Conservation (phyloP, 192 early-diverging fungal genomes). For the Mycoemilia scoparia region DNA sequence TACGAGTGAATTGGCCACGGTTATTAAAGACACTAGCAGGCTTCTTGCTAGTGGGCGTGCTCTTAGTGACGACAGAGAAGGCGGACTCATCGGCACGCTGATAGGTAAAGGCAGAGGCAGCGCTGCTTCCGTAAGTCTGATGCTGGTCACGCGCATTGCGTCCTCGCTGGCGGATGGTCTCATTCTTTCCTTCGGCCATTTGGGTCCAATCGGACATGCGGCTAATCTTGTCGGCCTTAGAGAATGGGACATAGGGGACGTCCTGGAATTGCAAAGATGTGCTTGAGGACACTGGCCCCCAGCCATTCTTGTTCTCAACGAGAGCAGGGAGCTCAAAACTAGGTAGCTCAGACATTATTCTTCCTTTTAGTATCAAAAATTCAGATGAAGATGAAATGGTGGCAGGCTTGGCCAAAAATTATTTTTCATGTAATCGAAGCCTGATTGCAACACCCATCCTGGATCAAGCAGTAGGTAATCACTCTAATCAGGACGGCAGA, state of each 20-base stretch:
- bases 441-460: no score
- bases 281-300: slow-evolving; percentile 61
- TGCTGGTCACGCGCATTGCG: slow-evolving; percentile 22
- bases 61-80: slow-evolving; percentile 78
- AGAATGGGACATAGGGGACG: slow-evolving; percentile 90
- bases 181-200: slow-evolving; percentile 41
- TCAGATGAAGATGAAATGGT: no score
- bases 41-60: slow-evolving; percentile 29
- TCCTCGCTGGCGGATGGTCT: slow-evolving; percentile 28
- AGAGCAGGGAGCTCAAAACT: slow-evolving; percentile 62
- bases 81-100: slow-evolving; percentile 80
- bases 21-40: no score
- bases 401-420: no score
- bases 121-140: slow-evolving; percentile 71
- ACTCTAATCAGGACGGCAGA: no score
- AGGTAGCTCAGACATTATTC: slow-evolving; percentile 25
- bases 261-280: slow-evolving; percentile 46
- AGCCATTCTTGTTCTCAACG: slow-evolving; percentile 66
- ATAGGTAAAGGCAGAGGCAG: slow-evolving; percentile 73
- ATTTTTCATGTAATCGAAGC: no score
- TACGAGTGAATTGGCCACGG: slow-evolving; percentile 14
- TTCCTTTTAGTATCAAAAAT: no score
- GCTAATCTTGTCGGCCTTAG: slow-evolving; percentile 86
- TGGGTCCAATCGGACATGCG: slow-evolving; percentile 87
- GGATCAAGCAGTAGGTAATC: no score